phyloP scores from a whole-genome alignment of 1,284 basidiomycete species.

The Bondarzewia mesenterica region DNA sequence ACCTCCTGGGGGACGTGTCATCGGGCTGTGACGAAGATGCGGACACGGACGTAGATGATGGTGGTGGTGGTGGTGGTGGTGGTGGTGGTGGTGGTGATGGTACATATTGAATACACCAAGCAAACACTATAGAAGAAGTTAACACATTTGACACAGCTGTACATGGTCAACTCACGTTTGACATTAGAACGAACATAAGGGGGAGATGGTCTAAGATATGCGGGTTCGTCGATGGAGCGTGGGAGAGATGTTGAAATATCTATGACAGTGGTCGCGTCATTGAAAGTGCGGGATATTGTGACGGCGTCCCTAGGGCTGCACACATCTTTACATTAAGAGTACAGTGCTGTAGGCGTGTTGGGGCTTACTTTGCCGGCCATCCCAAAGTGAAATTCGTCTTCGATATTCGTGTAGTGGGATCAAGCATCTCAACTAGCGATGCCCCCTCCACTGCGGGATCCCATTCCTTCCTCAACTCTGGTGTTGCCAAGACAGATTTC shows the following conservation, averaged over 20 bases:
- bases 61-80: background rate
- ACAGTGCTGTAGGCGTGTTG: slow-evolving; percentile 15
- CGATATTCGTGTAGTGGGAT: slow-evolving; percentile 76
- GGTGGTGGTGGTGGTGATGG: slow-evolving; percentile 29
- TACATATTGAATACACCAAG: slow-evolving; percentile 83
- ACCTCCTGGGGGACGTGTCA: slow-evolving; percentile 25
- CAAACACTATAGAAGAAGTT: slow-evolving; percentile 55
- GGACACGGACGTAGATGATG: slow-evolving; percentile 30
- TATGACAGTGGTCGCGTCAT: slow-evolving; percentile 78
- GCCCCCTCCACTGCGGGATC: slow-evolving; percentile 88
- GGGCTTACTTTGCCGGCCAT: slow-evolving; percentile 89
- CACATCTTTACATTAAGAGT: slow-evolving; percentile 15
- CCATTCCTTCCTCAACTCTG: slow-evolving; percentile 85
- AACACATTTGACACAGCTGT: slow-evolving; percentile 6
- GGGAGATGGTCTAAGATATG: slow-evolving; percentile 88
- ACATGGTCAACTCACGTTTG: slow-evolving; percentile 42
- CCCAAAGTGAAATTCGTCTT: slow-evolving; percentile 90
- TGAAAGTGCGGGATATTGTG: slow-evolving; percentile 81
- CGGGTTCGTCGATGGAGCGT: slow-evolving; percentile 85
- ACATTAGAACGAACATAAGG: slow-evolving; percentile 93
- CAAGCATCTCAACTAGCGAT: slow-evolving; percentile 79
- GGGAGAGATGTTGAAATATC: slow-evolving; percentile 95
- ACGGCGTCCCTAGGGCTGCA: slow-evolving; percentile 85
- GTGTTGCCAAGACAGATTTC: slow-evolving; percentile 76
- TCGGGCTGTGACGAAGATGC: slow-evolving; percentile 19